Evolutionary conservation across 225 moss, liverwort and hornwort species (phyloP).

Genomic region (Pleurozium schreberi): DNA sequence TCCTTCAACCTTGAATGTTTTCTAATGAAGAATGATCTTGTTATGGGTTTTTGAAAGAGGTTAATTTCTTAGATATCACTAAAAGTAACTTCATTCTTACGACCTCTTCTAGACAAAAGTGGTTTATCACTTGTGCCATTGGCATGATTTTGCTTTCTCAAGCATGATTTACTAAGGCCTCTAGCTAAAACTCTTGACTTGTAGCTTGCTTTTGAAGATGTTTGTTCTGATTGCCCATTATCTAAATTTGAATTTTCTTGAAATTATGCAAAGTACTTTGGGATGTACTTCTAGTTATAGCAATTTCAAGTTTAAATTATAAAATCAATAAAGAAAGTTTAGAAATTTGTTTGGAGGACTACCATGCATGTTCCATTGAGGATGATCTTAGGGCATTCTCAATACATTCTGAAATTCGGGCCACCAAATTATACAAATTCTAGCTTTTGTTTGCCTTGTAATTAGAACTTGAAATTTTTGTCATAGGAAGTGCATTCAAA

Average conservation of each 20-base stretch:
- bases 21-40: background rate
- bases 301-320: background rate
- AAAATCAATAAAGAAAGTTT: background rate
- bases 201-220: no score
- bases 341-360: background rate
- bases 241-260: background rate
- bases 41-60: background rate
- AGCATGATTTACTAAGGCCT: background rate
- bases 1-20: background rate
- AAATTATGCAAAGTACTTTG: background rate
- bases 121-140: background rate
- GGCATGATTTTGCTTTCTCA: background rate
- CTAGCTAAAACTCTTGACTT: no score
- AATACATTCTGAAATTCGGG: background rate
- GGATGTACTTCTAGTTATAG: fast-evolving
- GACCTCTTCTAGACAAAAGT: background rate
- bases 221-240: background rate
- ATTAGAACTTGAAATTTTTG: background rate
- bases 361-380: background rate
- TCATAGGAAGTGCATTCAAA: no score
- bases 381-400: background rate
- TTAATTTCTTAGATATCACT: background rate
- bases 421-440: background rate
- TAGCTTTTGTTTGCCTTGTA: background rate
- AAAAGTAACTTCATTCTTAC: background rate